phyloP scores from a whole-genome alignment of 2,329 filamentous ascomycete species.

The Fusarium sp. region DNA sequence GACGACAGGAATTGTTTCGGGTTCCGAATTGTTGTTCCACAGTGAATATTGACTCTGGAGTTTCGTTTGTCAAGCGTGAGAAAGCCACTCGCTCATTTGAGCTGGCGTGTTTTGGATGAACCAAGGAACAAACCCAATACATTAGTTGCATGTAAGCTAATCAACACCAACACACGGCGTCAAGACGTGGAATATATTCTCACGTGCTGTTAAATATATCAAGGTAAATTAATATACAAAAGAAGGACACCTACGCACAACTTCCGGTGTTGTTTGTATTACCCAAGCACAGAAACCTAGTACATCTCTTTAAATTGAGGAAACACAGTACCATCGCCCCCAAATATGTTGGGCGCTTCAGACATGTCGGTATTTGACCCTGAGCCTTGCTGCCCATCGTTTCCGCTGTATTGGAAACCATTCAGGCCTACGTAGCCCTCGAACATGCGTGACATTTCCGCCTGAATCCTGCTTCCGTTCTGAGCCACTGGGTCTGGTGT shows the following conservation, averaged over 20 bases:
- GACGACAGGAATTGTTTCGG: background rate
- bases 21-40: no score
- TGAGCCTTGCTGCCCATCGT: constrained; percentile 42
- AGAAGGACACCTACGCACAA: constrained; percentile 12
- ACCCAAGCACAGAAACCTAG: constrained; percentile 25
- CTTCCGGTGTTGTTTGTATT: background rate
- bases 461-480: constrained; percentile 62
- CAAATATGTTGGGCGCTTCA: constrained; percentile 40
- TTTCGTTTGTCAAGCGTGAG: no score
- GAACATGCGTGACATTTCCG: constrained; percentile 61
- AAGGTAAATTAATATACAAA: background rate
- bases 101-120: no score
- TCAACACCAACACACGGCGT: background rate
- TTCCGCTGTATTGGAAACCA: constrained; percentile 46
- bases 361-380: constrained; percentile 39
- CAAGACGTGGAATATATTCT: background rate
- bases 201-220: background rate
- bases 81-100: background rate
- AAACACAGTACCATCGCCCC: constrained; percentile 48
- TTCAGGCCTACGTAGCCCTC: constrained; percentile 52
- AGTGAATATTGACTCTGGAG: no score
- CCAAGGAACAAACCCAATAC: background rate
- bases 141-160: background rate
- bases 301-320: constrained; percentile 52
- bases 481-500: constrained; percentile 42